phyloP scores from a whole-genome alignment of 805 yeast species.

The Yarrowia porcina region DNA sequence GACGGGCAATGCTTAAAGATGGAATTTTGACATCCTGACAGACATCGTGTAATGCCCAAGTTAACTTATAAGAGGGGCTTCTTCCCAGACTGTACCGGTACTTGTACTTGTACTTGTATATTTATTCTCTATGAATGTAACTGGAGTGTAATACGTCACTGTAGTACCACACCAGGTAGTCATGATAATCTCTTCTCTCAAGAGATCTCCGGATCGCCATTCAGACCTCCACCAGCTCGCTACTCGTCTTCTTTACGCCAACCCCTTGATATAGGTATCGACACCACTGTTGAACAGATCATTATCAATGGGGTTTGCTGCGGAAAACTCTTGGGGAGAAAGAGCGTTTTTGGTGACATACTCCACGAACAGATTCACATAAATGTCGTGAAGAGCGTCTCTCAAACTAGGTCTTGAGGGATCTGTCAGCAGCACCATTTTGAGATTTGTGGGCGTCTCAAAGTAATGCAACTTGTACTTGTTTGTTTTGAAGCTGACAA shows the following conservation, averaged over 20 bases:
- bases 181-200: too few relatives aligned
- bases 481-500: conserved; percentile 49
- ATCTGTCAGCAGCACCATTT: conserved; percentile 74
- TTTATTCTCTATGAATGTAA: too few relatives aligned
- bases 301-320: conserved; percentile 53
- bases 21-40: too few relatives aligned
- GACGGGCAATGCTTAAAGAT: too few relatives aligned
- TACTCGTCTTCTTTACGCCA: neutral
- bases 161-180: too few relatives aligned
- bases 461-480: conserved; percentile 73
- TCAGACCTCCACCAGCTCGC: too few relatives aligned
- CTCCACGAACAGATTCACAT: conserved; percentile 56
- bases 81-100: too few relatives aligned
- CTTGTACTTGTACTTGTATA: too few relatives aligned
- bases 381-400: conserved; percentile 54
- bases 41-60: too few relatives aligned
- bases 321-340: conserved; percentile 56
- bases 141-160: too few relatives aligned
- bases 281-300: conserved; percentile 54
- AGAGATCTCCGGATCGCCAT: too few relatives aligned
- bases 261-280: conserved; percentile 44
- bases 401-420: conserved; percentile 54
- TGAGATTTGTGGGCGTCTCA: conserved; percentile 76
- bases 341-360: conserved; percentile 60
- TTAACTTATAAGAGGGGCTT: too few relatives aligned